Conservation (phyloP, 345 rosid genomes). For the Brassica incana region DNA sequence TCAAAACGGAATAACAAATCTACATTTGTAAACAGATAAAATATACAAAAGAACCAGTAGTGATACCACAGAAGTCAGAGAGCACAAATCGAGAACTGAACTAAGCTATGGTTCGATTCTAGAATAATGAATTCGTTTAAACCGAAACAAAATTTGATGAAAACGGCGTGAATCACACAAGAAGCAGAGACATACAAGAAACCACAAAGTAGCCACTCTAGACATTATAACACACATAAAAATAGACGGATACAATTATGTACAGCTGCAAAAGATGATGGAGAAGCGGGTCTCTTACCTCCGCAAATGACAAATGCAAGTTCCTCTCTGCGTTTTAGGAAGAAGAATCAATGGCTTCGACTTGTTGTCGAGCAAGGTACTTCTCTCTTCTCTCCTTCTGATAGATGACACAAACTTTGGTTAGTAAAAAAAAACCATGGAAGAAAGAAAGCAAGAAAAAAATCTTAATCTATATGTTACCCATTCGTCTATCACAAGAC, state of each 20-base stretch:
- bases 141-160: conserved; percentile 28
- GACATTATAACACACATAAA: conserved; percentile 7
- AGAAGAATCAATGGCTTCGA: conserved; percentile 45
- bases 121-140: neutral
- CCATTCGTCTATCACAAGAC: conserved; percentile 98
- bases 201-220: conserved; percentile 5
- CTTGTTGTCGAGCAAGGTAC: conserved; percentile 86
- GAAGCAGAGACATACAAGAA: conserved; percentile 27
- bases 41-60: neutral
- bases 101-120: neutral
- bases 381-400: conserved; percentile 98
- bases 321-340: conserved; percentile 17
- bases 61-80: neutral
- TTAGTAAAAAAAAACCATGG: neutral
- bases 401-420: conserved; percentile 7
- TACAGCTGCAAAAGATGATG: conserved; percentile 27
- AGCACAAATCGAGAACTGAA: neutral
- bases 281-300: neutral
- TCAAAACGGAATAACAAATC: neutral
- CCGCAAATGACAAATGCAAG: neutral
- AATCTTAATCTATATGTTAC: conserved; percentile 38
- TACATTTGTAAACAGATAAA: neutral
- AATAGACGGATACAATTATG: conserved; percentile 23
- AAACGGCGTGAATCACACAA: conserved; percentile 4
- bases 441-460: neutral